Conservation (phyloP, 2,329 filamentous ascomycete genomes). For the Rhinocladiella similis region DNA sequence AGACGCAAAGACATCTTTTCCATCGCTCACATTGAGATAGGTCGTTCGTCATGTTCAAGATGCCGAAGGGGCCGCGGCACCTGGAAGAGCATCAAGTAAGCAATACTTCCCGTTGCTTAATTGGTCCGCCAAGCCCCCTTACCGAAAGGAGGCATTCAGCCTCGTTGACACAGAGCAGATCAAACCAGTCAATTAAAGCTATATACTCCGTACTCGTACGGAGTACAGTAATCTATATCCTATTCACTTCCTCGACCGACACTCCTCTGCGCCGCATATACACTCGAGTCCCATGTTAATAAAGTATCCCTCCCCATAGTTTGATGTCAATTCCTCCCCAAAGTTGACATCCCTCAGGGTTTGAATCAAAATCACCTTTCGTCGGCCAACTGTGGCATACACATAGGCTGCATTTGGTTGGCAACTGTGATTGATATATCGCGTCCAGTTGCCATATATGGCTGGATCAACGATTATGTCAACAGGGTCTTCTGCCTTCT, state of each 20-base stretch:
- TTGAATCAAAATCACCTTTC: slow-evolving; percentile 1
- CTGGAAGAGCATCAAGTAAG: background rate
- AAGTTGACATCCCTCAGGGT: slow-evolving; percentile 13
- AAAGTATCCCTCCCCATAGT: slow-evolving; percentile 24
- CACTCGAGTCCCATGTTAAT: slow-evolving; percentile 7
- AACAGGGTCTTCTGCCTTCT: background rate
- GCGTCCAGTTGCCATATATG: slow-evolving; percentile 25
- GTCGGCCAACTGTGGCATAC: slow-evolving; percentile 9
- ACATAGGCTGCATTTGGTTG: slow-evolving; percentile 12
- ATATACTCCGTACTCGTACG: background rate
- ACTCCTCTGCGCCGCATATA: slow-evolving; percentile 12
- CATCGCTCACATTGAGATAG: too few relatives aligned
- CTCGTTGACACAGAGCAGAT: background rate
- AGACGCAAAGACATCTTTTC: too few relatives aligned
- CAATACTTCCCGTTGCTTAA: background rate
- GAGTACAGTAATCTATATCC: background rate
- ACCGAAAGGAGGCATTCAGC: background rate
- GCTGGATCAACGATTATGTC: slow-evolving; percentile 11
- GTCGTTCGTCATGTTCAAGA: too few relatives aligned
- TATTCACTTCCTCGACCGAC: background rate
- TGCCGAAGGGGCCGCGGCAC: too few relatives aligned
- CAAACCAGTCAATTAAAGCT: too few relatives aligned
- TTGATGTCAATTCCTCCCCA: slow-evolving; percentile 22
- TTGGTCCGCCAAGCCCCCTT: background rate
- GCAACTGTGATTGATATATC: slow-evolving; percentile 28